Percentiles rank a stretch among this genome's conserved stretches.
Evolutionary conservation across 192 early-diverging fungal species (phyloP).

Genomic region (Radiomyces spectabilis): DNA sequence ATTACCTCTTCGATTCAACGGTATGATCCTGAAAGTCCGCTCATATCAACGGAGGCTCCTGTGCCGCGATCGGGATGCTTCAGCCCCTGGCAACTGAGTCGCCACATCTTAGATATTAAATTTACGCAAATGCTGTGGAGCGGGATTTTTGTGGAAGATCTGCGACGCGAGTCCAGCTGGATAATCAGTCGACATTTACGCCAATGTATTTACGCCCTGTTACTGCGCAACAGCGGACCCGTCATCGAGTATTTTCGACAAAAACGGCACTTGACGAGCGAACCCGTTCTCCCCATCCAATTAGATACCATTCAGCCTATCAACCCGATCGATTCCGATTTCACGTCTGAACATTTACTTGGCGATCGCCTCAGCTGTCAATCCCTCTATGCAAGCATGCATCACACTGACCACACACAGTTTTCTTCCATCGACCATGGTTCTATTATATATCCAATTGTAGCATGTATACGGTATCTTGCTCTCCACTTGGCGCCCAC

Average conservation of each 20-base stretch:
- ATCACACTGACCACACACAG: background rate
- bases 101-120: slow-evolving; percentile 37
- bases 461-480: slow-evolving; percentile 36
- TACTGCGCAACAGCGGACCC: background rate
- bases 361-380: background rate
- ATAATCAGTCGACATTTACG: slow-evolving; percentile 30
- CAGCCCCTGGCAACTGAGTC: slow-evolving; percentile 6
- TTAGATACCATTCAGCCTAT: background rate
- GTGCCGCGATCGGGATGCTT: background rate
- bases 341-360: background rate
- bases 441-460: slow-evolving; percentile 13
- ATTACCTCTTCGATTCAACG: slow-evolving; percentile 13
- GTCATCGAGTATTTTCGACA: slow-evolving; percentile 37
- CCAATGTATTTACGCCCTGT: slow-evolving; percentile 32
- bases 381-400: background rate
- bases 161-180: slow-evolving; percentile 30
- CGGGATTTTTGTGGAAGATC: slow-evolving; percentile 40
- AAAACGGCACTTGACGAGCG: slow-evolving; percentile 26
- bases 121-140: slow-evolving; percentile 34
- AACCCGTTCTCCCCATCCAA: too few relatives aligned
- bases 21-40: slow-evolving; percentile 9
- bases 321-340: background rate
- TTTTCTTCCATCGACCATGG: background rate
- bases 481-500: slow-evolving; percentile 22
- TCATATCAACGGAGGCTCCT: background rate